Conservation (phyloP, 2,329 filamentous ascomycete species). For the Zymoseptoria brevis region DNA sequence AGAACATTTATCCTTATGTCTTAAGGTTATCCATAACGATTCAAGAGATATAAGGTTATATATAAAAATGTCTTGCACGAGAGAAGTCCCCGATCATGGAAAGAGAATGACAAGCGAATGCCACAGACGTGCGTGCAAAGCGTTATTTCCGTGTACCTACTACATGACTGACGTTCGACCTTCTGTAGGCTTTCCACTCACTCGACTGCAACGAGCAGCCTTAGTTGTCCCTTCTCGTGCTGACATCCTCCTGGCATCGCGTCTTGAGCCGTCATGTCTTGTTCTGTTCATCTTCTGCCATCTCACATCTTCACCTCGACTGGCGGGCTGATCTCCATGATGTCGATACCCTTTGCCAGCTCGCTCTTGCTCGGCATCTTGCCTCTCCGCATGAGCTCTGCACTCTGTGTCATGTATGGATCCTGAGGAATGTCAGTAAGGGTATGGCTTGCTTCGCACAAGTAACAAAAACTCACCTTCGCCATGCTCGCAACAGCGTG, state of each 20-base stretch:
- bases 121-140: not conserved
- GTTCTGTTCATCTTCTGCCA: not conserved
- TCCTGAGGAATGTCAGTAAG: slow-evolving; percentile 61
- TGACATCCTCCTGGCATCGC: not conserved
- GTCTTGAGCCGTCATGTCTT: not conserved
- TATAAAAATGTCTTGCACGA: not conserved
- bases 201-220: not conserved
- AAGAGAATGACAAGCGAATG: not conserved
- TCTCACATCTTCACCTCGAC: slow-evolving; percentile 29
- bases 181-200: not conserved
- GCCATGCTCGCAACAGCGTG: slow-evolving; percentile 90
- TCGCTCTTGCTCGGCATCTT: slow-evolving; percentile 80
- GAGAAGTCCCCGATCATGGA: not conserved
- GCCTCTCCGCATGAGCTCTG: slow-evolving; percentile 73
- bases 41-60: not conserved
- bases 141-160: not conserved
- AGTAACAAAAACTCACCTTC: slow-evolving; percentile 57
- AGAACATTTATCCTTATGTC: not conserved
- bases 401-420: slow-evolving; percentile 72
- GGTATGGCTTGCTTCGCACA: not conserved
- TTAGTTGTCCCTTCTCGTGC: not conserved
- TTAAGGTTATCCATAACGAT: not conserved
- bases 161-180: not conserved
- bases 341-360: slow-evolving; percentile 53
- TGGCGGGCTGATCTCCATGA: slow-evolving; percentile 39